phyloP scores from a whole-genome alignment of 306 rosid species.

The Canavalia gladiata region DNA sequence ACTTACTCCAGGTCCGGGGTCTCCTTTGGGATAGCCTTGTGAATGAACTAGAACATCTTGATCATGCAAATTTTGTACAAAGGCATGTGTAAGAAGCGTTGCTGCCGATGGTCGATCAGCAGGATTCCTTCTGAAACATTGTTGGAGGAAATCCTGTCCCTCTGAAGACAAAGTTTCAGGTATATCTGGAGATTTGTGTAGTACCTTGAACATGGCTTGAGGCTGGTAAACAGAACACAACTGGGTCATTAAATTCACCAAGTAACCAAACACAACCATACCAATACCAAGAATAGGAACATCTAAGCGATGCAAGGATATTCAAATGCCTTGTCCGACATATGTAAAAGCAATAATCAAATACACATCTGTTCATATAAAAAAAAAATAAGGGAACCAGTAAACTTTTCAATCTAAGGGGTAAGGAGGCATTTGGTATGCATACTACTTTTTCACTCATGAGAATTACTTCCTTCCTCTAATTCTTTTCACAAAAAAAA shows the following conservation, averaged over 20 bases:
- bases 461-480: no score
- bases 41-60: slow-evolving; percentile 52
- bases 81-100: slow-evolving; percentile 76
- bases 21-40: slow-evolving; percentile 51
- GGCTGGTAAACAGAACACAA: slow-evolving; percentile 65
- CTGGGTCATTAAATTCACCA: slow-evolving; percentile 25
- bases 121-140: slow-evolving; percentile 90
- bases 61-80: slow-evolving; percentile 68
- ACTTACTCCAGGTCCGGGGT: slow-evolving; percentile 65
- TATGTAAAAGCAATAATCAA: slow-evolving; percentile 21
- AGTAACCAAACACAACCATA: slow-evolving; percentile 19
- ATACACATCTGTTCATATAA: neutral
- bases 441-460: no score
- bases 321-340: slow-evolving; percentile 37
- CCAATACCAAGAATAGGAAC: neutral
- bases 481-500: no score
- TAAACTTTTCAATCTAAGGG: neutral
- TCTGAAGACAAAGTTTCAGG: slow-evolving; percentile 80
- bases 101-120: slow-evolving; percentile 83
- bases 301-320: slow-evolving; percentile 42
- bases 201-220: slow-evolving; percentile 96
- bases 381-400: slow-evolving; percentile 16
- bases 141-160: slow-evolving; percentile 82
- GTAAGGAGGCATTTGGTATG: neutral
- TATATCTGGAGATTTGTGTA: slow-evolving; percentile 77